A percentile compares a stretch with the other conserved stretches of the same genome.
These are phyloP conservation scores for Phaeophleospora eucalypticola DNA, from an alignment of 2,329 filamentous ascomycete genomes.

Conservation along the genomic window DNA sequence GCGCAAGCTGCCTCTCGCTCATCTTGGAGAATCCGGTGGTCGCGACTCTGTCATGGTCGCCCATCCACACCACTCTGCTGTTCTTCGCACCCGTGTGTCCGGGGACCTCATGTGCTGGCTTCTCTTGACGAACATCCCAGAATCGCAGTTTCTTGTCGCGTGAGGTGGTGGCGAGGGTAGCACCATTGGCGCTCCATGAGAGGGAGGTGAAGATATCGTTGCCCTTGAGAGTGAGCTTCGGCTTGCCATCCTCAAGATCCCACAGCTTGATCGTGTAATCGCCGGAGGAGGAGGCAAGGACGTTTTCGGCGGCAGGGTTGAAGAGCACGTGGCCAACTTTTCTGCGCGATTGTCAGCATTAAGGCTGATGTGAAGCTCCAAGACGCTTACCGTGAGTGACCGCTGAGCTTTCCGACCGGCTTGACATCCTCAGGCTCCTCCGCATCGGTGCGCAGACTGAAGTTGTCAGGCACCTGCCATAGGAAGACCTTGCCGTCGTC, in stretches of 20 bases:
- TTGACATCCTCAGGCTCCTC: conserved; percentile 79
- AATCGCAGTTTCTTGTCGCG: conserved; percentile 97
- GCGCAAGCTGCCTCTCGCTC: conserved; percentile 92
- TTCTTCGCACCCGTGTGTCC: conserved; percentile 96
- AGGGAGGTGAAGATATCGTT: conserved; percentile 90
- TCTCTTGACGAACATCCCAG: conserved; percentile 95
- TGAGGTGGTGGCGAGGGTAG: conserved; percentile 83
- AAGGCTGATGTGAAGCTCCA: not conserved
- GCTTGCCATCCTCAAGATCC: conserved; percentile 78
- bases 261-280: conserved; percentile 94
- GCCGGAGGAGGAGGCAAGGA: conserved; percentile 90
- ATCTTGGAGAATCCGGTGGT: conserved; percentile 97
- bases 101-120: conserved; percentile 73
- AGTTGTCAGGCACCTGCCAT: conserved; percentile 88
- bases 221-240: conserved; percentile 74
- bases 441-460: conserved; percentile 75
- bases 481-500: conserved; percentile 96
- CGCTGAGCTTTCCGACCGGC: conserved; percentile 75
- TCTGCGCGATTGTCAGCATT: conserved; percentile 47
- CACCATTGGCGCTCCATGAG: conserved; percentile 89
- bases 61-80: conserved; percentile 94
- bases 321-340: conserved; percentile 98
- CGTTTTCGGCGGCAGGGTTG: conserved; percentile 92
- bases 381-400: conserved; percentile 69
- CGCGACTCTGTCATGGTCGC: conserved; percentile 90